Evolutionary conservation across 2,329 filamentous ascomycete genomes (phyloP).

Genomic region (Ophiostoma tasmaniense): DNA sequence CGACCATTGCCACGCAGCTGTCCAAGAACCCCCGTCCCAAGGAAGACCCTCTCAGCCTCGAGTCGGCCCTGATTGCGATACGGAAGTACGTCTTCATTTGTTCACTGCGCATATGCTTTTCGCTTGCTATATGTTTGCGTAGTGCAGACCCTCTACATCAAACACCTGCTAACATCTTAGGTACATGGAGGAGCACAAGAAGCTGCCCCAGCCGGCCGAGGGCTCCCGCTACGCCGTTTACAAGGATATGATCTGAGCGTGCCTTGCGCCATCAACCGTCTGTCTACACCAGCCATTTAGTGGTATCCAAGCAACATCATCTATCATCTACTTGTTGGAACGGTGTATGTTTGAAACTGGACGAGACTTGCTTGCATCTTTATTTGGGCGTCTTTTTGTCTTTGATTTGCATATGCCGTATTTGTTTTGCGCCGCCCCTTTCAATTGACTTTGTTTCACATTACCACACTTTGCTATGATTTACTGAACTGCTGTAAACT

Average conservation of each 20-base stretch:
- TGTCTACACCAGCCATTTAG: background rate
- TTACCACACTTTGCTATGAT: background rate
- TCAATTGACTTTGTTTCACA: background rate
- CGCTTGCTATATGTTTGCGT: background rate
- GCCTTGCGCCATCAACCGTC: background rate
- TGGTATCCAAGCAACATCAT: background rate
- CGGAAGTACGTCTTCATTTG: constrained; percentile 22
- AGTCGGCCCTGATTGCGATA: constrained; percentile 31
- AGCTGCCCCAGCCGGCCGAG: constrained; percentile 87
- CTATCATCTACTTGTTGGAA: background rate
- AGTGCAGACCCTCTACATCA: too few species aligned
- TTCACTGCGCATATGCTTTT: background rate
- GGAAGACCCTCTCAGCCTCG: constrained; percentile 30
- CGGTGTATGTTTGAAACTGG: background rate
- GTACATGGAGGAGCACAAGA: constrained; percentile 96
- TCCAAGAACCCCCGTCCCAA: constrained; percentile 27
- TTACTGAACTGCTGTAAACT: background rate
- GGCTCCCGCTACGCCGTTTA: constrained; percentile 47
- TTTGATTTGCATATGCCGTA: background rate
- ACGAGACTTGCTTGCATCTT: background rate
- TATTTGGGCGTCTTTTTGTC: constrained; percentile 4
- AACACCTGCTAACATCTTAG: constrained; percentile 35
- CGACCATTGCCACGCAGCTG: constrained; percentile 82
- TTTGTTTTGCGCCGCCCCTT: background rate
- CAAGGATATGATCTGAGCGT: constrained; percentile 22